phyloP scores from a whole-genome alignment of 495 filamentous ascomycete species.

The Pseudotulostoma volvatum region DNA sequence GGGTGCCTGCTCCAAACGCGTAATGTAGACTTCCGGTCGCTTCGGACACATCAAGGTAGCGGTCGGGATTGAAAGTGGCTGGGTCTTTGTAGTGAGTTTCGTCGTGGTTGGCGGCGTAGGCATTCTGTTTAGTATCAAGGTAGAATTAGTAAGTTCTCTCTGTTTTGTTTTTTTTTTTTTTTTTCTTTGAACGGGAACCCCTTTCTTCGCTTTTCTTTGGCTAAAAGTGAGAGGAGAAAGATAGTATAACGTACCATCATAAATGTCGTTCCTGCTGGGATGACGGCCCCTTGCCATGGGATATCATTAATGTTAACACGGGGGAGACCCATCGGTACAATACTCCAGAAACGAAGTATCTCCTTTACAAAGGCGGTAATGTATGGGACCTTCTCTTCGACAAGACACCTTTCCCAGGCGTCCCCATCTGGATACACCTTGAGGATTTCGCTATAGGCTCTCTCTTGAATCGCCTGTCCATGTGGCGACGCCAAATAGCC shows the following conservation, averaged over 20 bases:
- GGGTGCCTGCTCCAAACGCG: slow-evolving; percentile 51
- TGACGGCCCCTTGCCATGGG: slow-evolving; percentile 37
- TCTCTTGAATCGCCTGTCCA: slow-evolving; percentile 46
- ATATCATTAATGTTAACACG: slow-evolving; percentile 49
- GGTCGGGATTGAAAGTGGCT: slow-evolving; percentile 41
- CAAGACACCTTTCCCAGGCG: slow-evolving; percentile 46
- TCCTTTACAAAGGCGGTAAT: slow-evolving; percentile 55
- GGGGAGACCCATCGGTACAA: slow-evolving; percentile 58
- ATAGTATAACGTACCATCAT: slow-evolving; percentile 35
- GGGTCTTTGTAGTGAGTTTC: slow-evolving; percentile 45
- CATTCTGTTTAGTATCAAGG: slow-evolving; percentile 28
- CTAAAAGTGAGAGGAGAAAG: not conserved
- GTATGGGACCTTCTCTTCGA: slow-evolving; percentile 56
- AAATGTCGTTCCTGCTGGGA: slow-evolving; percentile 49
- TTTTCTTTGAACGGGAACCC: too few species aligned
- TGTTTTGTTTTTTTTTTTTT: too few species aligned
- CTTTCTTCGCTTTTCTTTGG: too few species aligned
- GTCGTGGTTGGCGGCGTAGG: slow-evolving; percentile 56
- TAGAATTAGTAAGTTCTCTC: too few species aligned
- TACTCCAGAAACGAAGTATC: slow-evolving; percentile 52
- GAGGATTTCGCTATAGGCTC: slow-evolving; percentile 47
- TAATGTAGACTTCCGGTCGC: slow-evolving; percentile 50
- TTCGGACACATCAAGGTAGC: slow-evolving; percentile 42
- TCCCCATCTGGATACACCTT: slow-evolving; percentile 46
- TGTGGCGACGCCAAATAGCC: slow-evolving; percentile 48